These are phyloP conservation scores for Nicotiana tomentosiformis DNA, from an alignment of 257 asterid species.

Conservation along the genomic window DNA sequence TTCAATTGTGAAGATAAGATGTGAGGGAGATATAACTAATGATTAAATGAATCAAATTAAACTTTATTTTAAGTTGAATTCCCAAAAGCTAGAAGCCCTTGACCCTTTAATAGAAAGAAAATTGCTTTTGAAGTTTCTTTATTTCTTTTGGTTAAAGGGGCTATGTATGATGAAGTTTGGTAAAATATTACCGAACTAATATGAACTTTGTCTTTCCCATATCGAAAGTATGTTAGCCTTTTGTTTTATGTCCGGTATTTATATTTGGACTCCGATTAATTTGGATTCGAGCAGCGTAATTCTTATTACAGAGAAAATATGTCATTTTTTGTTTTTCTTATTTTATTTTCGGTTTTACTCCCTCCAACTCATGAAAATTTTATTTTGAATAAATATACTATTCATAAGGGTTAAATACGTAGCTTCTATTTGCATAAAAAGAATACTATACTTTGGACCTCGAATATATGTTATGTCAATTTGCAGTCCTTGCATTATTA, in stretches of 20 bases:
- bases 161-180: background rate
- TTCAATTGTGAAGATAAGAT: background rate
- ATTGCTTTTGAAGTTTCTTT: background rate
- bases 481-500: background rate
- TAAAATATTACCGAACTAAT: background rate
- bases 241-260: no score
- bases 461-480: background rate
- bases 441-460: background rate
- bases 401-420: background rate
- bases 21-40: background rate
- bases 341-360: background rate
- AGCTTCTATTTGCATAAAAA: background rate
- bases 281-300: no score
- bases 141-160: background rate
- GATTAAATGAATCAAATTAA: background rate
- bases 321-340: background rate
- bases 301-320: no score
- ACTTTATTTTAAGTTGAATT: background rate
- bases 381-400: background rate
- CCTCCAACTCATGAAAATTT: background rate
- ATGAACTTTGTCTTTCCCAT: background rate
- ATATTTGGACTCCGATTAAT: no score
- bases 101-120: background rate
- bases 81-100: background rate
- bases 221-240: no score